Evolutionary conservation across 768 basidiomycete species (phyloP).

Genomic region (Pleurotus pulmonarius): DNA sequence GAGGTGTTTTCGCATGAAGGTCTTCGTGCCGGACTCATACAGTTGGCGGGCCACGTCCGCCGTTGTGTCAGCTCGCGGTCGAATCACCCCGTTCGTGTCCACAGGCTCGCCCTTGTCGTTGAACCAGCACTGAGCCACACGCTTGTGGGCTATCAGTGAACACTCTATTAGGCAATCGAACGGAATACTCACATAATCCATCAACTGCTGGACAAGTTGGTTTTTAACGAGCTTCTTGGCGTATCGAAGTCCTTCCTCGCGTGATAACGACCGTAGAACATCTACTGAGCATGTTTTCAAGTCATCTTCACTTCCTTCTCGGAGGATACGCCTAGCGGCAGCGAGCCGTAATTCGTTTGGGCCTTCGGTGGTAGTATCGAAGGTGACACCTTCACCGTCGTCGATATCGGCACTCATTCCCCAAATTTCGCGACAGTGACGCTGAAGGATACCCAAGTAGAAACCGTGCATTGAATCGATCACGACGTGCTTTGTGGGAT

Average conservation of each 20-base stretch:
- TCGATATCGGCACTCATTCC: slow-evolving; percentile 10
- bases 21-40: neutral
- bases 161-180: neutral
- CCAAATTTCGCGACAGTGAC: slow-evolving; percentile 21
- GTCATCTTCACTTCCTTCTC: neutral
- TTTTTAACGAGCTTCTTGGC: neutral
- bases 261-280: neutral
- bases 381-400: slow-evolving; percentile 4
- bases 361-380: neutral
- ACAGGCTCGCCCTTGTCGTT: neutral
- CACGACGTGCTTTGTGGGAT: slow-evolving; percentile 20
- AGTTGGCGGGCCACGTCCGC: neutral
- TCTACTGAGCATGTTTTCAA: neutral
- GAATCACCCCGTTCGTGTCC: neutral
- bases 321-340: neutral
- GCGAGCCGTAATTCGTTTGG: neutral
- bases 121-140: neutral
- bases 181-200: neutral
- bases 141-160: neutral
- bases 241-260: neutral
- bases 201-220: neutral
- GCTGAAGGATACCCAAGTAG: slow-evolving; percentile 21
- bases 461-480: slow-evolving; percentile 35
- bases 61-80: neutral
- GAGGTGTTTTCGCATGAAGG: neutral